Evolutionary conservation across 495 filamentous ascomycete genomes (phyloP).

Genomic region (Penicillium ucsense): DNA sequence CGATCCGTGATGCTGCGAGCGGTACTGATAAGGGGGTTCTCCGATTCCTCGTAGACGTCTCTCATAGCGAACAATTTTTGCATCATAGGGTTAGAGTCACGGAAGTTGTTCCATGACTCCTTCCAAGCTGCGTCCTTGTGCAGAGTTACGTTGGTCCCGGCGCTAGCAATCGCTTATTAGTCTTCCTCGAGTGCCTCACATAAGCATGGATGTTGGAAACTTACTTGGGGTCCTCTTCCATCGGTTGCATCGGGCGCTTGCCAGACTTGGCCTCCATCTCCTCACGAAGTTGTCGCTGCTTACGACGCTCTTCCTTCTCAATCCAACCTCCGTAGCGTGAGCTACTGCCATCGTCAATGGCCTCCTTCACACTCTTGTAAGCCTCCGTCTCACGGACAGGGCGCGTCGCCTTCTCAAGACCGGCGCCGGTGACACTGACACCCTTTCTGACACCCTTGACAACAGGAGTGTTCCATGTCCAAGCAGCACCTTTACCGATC

Average conservation of each 20-base stretch:
- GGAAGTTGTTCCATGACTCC: constrained; percentile 89
- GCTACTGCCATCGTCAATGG: constrained; percentile 94
- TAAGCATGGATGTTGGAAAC: constrained; percentile 15
- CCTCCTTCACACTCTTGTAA: constrained; percentile 87
- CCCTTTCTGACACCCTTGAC: constrained; percentile 88
- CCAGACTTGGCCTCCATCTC: constrained; percentile 45
- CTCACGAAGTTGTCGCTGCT: constrained; percentile 64
- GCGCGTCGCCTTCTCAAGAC: constrained; percentile 83
- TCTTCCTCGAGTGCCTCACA: neutral
- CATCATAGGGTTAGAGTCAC: constrained; percentile 77
- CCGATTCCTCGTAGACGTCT: constrained; percentile 82
- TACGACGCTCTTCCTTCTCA: constrained; percentile 86
- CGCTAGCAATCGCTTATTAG: constrained; percentile 44
- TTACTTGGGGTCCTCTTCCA: constrained; percentile 81
- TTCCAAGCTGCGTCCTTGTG: constrained; percentile 97
- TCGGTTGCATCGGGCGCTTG: constrained; percentile 41
- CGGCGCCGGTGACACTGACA: constrained; percentile 73
- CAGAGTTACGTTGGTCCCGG: constrained; percentile 84
- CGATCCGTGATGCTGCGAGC: constrained; percentile 89
- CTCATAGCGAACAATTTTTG: constrained; percentile 79
- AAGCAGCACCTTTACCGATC: constrained; percentile 80
- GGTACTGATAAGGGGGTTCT: constrained; percentile 88
- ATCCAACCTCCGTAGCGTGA: constrained; percentile 92
- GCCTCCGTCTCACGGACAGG: constrained; percentile 90
- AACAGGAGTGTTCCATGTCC: constrained; percentile 93